Evolutionary conservation across 2,329 filamentous ascomycete genomes (phyloP).

Genomic region (Samsoniella hepiali): DNA sequence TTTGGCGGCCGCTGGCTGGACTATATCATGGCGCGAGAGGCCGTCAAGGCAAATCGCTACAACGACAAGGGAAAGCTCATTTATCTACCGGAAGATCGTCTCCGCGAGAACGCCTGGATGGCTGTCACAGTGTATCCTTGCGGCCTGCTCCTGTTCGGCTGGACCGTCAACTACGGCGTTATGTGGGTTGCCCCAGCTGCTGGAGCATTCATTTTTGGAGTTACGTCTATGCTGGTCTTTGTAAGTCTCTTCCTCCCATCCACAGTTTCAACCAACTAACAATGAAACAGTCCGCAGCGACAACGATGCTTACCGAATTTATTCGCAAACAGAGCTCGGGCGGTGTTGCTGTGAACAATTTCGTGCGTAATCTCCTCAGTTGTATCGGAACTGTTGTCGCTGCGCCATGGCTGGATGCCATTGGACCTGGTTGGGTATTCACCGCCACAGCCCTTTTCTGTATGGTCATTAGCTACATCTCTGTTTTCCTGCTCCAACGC

Average conservation of each 20-base stretch:
- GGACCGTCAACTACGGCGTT: constrained; percentile 64
- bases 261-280: constrained; percentile 17
- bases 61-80: constrained; percentile 64
- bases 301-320: constrained; percentile 84
- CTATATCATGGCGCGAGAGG: constrained; percentile 74
- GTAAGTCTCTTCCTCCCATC: constrained; percentile 28
- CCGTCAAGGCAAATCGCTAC: constrained; percentile 64
- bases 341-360: constrained; percentile 79
- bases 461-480: constrained; percentile 2
- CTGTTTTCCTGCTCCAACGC: constrained; percentile 12
- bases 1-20: constrained; percentile 77
- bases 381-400: constrained; percentile 69
- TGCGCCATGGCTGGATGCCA: constrained; percentile 65
- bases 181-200: constrained; percentile 62
- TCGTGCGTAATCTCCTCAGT: constrained; percentile 73
- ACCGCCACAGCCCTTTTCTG: constrained; percentile 42
- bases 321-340: constrained; percentile 68
- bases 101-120: constrained; percentile 79
- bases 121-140: constrained; percentile 67
- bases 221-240: constrained; percentile 76
- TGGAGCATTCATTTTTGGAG: constrained; percentile 70
- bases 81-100: constrained; percentile 74
- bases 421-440: constrained; percentile 75
- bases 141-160: constrained; percentile 73
- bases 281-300: constrained; percentile 49